These are phyloP conservation scores for Aspergillus incahuasiensis DNA, from an alignment of 495 filamentous ascomycete species.

Conservation along the genomic window DNA sequence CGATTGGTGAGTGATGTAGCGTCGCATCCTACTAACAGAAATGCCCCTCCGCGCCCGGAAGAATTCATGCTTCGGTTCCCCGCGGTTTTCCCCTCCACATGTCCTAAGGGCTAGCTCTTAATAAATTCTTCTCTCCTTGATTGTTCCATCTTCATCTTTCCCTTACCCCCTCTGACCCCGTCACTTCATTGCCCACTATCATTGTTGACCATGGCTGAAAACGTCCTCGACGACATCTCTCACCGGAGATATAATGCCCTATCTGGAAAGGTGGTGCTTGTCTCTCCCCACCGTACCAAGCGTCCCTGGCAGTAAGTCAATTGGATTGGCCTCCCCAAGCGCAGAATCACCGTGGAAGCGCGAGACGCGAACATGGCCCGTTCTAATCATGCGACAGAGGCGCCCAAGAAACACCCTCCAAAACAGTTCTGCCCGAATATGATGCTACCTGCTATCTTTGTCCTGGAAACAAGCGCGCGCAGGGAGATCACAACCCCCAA, in stretches of 20 bases:
- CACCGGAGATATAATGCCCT: constrained; percentile 92
- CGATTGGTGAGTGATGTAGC: not conserved
- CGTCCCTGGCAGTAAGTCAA: constrained; percentile 89
- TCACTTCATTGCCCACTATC: not conserved
- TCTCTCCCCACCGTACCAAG: constrained; percentile 94
- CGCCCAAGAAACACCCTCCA: constrained; percentile 78
- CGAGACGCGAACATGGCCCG: too few relatives aligned
- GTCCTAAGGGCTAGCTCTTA: not conserved
- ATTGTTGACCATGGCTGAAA: constrained; percentile 48
- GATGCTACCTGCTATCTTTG: constrained; percentile 95
- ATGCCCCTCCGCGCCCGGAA: constrained; percentile 9
- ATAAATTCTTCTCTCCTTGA: constrained; percentile 6
- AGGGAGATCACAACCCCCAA: constrained; percentile 81
- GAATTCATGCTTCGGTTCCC: constrained; percentile 10
- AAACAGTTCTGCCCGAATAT: constrained; percentile 70
- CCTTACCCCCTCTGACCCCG: constrained; percentile 12
- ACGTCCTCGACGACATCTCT: constrained; percentile 92
- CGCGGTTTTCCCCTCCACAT: constrained; percentile 7
- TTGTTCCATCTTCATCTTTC: constrained; percentile 7
- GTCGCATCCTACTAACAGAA: not conserved
- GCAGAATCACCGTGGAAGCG: not conserved
- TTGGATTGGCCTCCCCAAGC: not conserved
- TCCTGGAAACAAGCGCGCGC: constrained; percentile 86
- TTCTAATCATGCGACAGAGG: constrained; percentile 52
- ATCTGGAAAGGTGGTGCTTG: constrained; percentile 83